Base-by-base conservation (phyloP, 2,329 filamentous ascomycete species). In the Fusarium sp. region DNA sequence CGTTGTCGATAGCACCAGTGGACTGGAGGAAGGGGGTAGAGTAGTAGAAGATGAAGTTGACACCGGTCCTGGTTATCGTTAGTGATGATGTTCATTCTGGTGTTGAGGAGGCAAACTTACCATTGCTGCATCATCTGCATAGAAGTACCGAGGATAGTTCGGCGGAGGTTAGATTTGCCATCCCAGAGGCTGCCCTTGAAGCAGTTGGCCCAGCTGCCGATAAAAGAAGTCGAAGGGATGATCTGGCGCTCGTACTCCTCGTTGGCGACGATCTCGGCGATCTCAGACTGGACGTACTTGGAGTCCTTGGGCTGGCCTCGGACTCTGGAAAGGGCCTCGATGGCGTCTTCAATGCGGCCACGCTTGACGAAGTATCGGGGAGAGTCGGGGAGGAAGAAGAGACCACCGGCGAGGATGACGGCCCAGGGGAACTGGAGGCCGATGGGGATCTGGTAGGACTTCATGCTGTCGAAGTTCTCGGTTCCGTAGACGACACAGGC, bases 21-120 rank as follows among this genome's bases (percentile, higher is more conserved):
- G 91, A 90, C 84, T 93, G 84, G 85, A 97, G 93, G 90, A 97
- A 97, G 68, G 93, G 90, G 39, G 93, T 95, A 41, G 93, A 94
- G 86, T 92, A 94, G 86, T 94, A 93, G 87, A 95, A 96, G 87
- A 96, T 94, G 84, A 96, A 97, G 88, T 97, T 97, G 84, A 97
- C 93, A 87, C 94, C 94, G 33, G 93, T 95, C 90, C 89, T 76
- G n/a, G 24, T 69, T 26, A 26, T 52, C n/a, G 55, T 75, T 70
- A 75, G 73, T 26, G n/a, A 2, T 26, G 22, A 17, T 22, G 0
- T 31, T 7, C 4, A 38, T 3, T 39, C 17, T n/a, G 75, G 6
- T 15, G 18, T 5, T 20, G 52, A 13, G 1, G 20, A 22, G 9
- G 13, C 26, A 18, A 45, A 17, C 69, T 60, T 47, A 82, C 86